These are phyloP conservation scores for Rhodocollybia butyracea DNA, from an alignment of 768 basidiomycete species.

Conservation along the genomic window DNA sequence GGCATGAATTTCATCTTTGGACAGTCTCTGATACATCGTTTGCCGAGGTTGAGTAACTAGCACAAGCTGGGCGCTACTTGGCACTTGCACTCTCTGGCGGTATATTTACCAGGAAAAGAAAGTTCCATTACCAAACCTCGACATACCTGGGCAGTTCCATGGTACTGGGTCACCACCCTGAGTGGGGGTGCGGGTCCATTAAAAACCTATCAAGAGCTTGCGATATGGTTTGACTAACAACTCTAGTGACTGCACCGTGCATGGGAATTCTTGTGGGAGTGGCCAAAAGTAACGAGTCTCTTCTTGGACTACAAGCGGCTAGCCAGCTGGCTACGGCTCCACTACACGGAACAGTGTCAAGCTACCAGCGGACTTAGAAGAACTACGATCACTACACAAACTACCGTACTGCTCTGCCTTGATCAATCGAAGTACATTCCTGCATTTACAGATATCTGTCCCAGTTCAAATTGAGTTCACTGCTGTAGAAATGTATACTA, in stretches of 20 bases:
- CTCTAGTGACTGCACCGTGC: neutral
- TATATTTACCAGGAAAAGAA: conserved; percentile 21
- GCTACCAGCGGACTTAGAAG: too few relatives aligned
- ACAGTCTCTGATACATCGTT: conserved; percentile 11
- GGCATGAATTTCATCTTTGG: conserved; percentile 26
- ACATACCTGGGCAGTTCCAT: conserved; percentile 19
- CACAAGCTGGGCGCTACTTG: conserved; percentile 11
- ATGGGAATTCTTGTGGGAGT: neutral
- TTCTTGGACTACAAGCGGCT: too few relatives aligned
- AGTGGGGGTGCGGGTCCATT: conserved; percentile 17
- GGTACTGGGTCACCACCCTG: conserved; percentile 9
- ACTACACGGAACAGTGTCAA: too few relatives aligned
- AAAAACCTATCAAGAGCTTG: conserved; percentile 14
- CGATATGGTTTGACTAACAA: conserved; percentile 13
- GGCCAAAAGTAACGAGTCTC: too few relatives aligned
- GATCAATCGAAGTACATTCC: too few relatives aligned
- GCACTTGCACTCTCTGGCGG: conserved; percentile 17
- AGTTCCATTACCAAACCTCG: conserved; percentile 6
- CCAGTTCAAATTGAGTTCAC: too few relatives aligned
- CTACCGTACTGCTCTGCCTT: too few relatives aligned
- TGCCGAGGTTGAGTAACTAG: conserved; percentile 16
- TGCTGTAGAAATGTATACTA: too few relatives aligned
- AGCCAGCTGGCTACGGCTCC: too few relatives aligned
- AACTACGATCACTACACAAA: too few relatives aligned
- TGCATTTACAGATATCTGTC: too few relatives aligned